Conservation (phyloP, 2,329 filamentous ascomycete species). For the Ophiostoma montium region DNA sequence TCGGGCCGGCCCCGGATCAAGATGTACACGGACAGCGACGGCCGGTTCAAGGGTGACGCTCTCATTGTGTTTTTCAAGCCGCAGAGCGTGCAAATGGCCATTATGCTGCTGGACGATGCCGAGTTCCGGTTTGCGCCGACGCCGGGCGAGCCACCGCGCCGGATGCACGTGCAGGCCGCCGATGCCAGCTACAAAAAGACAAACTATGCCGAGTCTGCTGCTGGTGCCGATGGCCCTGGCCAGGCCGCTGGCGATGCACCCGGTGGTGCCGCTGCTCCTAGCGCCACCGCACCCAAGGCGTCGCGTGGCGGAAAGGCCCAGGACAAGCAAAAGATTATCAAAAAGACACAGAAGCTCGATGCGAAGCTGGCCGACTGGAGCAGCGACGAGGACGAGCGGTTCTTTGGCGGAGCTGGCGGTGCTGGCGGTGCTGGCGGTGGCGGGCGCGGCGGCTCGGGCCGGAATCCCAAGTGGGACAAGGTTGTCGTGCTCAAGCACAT, state of each 20-base stretch:
- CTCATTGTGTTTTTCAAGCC: slow-evolving; percentile 90
- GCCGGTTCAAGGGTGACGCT: slow-evolving; percentile 85
- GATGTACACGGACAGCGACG: slow-evolving; percentile 70
- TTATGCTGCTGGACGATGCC: slow-evolving; percentile 67
- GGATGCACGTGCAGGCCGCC: slow-evolving; percentile 69
- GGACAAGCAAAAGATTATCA: slow-evolving; percentile 81
- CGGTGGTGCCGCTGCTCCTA: neutral
- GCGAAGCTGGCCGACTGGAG: slow-evolving; percentile 92
- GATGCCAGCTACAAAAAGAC: slow-evolving; percentile 88
- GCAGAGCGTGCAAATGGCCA: slow-evolving; percentile 78
- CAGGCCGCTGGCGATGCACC: neutral
- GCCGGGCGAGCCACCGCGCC: slow-evolving; percentile 31
- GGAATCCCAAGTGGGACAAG: slow-evolving; percentile 50
- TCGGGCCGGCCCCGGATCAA: slow-evolving; percentile 80
- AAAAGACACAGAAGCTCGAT: slow-evolving; percentile 79
- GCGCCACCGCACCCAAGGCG: neutral
- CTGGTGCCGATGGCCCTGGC: slow-evolving; percentile 1
- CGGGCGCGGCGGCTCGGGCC: slow-evolving; percentile 18
- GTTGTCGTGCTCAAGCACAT: slow-evolving; percentile 81
- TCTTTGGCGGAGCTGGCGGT: slow-evolving; percentile 11
- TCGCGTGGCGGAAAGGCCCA: slow-evolving; percentile 21
- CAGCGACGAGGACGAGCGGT: slow-evolving; percentile 57
- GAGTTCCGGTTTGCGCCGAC: slow-evolving; percentile 54
- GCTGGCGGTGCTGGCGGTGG: neutral
- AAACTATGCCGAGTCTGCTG: slow-evolving; percentile 36